phyloP scores from a whole-genome alignment of 495 filamentous ascomycete species.

The Tuber magnatum region DNA sequence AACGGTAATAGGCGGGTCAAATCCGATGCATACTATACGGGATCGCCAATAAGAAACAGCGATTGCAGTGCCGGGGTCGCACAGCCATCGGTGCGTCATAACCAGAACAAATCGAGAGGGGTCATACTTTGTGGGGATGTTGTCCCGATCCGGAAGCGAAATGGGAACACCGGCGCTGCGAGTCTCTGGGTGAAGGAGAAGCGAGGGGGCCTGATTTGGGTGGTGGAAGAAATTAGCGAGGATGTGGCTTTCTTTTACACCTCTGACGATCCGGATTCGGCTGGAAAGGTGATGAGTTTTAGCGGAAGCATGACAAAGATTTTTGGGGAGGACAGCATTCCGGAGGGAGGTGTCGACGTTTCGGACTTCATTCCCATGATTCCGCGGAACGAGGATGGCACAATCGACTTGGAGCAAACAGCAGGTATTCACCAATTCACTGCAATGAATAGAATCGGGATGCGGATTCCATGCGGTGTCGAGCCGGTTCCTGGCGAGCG shows the following conservation, averaged over 20 bases:
- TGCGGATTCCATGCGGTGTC: constrained; percentile 72
- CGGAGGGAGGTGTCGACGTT: constrained; percentile 61
- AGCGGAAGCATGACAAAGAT: constrained; percentile 58
- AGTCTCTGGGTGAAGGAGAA: constrained; percentile 99
- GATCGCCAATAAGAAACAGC: constrained; percentile 26
- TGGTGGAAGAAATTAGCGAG: constrained; percentile 93
- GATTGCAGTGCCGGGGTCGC: constrained; percentile 35
- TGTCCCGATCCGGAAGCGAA: constrained; percentile 90
- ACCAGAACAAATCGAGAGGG: constrained; percentile 66
- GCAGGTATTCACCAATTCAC: constrained; percentile 68
- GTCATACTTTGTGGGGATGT: constrained; percentile 94
- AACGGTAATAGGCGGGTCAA: constrained; percentile 42
- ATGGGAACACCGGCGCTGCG: constrained; percentile 81
- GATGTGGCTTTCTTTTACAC: constrained; percentile 63
- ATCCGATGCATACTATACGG: constrained; percentile 41
- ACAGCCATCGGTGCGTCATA: constrained; percentile 49
- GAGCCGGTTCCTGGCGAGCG: constrained; percentile 56
- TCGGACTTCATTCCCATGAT: constrained; percentile 70
- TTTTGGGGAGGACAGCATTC: constrained; percentile 64
- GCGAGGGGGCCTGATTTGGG: constrained; percentile 87
- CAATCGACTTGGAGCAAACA: constrained; percentile 64
- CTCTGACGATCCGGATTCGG: constrained; percentile 22
- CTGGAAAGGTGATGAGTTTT: constrained; percentile 30
- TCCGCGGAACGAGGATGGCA: constrained; percentile 63
- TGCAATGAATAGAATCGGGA: constrained; percentile 61